Base-by-base conservation (phyloP, 495 filamentous ascomycete species). In the Paragyromitra xinjiangensis region DNA sequence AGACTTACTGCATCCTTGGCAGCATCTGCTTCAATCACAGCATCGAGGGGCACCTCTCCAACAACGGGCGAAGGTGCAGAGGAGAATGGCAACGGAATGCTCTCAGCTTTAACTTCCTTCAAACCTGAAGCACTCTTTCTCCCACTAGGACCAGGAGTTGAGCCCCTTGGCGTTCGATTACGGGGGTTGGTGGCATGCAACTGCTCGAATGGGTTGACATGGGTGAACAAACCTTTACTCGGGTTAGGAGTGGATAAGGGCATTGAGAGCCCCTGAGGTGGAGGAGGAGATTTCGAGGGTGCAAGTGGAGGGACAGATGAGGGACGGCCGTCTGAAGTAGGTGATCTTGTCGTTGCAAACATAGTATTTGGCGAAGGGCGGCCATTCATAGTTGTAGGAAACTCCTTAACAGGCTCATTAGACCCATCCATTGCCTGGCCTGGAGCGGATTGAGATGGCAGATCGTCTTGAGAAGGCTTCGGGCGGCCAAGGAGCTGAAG, bases 171-270 rank as follows among this genome's bases (percentile, higher is more conserved):
- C 3, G 86, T 85, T 40, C 84, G 86, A 72, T 89, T 90, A 19
- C 88, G 88, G 64, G 91, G 91, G 39, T 89, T 92, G 6, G 90
- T 90, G 7, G 87, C 87, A 72, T 91, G 87, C 39, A 94, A 82
- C 81, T 93, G 90, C 40, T 93, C 92, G 73, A 95, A 94, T 3
- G 92, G 92, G 78, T 94, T 94, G 75, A 91, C 88, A 81, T 93
- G 93, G 39, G 88, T 92, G 84, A 95, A 95, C 34, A 91, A 85
- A 22, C 82, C 81, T 64, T 83, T 83, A 64, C 58, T 82, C 39
- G 81, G 81, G 6, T 69, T 76, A 62, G 77, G 78, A 37, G 65
- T 80, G 53, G 78, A 75, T 39, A 79, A 77, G 40, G 78, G 69
- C 66, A 62, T 71, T 24, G 77, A 68, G 26, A 39, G 45, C 29